Evolutionary conservation across 192 early-diverging fungal species (phyloP), one percentile per base, ranked within the genome.

Genomic region (Rhizoclosmatium globosum): DNA sequence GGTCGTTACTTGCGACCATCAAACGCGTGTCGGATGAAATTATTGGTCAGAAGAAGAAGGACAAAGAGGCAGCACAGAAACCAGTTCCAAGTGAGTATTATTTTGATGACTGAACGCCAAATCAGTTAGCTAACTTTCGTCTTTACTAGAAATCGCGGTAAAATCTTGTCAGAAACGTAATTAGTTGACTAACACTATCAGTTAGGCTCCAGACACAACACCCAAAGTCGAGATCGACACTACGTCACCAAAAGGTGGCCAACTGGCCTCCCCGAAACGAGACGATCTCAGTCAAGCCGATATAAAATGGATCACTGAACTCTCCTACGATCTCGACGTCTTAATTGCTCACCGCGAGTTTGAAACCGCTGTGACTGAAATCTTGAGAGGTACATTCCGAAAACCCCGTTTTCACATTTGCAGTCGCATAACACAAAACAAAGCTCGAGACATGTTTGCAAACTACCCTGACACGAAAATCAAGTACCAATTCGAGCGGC

Each of bases 311-410:
- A 68, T 95, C 17, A 87, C 85, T 59, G 92, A 95, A 70, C 88
- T 96, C 61, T 87, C 93, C 4, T 96, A 98, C 82, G 92, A 94
- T 62, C 82, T 99, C 59, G 98, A 98, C 68, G 96, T 99, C 6
- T 82, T 93, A 42, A 97, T 99, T 87, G 97, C 96, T 0, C 90
- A 94, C 43, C 85, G 96, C 47, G 95, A 98, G 75, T 98, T 98
- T 83, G 92, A 94, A 47, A 78, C 82, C n/a, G 94, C 95, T 4
- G 94, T 95, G 2, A 78, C 79, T 3, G 81, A 85, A 58, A 89
- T 94, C 64, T 90, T 94, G 73, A 92, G 90, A 83, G 91, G 72
- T 62, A 17, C 7, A 17, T 41, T 45, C 4, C 9, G 13, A 9
- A 17, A 17, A 0, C 43, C 21, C 21, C 3, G 9, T 68, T 3